Base-by-base conservation (phyloP, 805 yeast species). In the Starmerella potacharoeniae region DNA sequence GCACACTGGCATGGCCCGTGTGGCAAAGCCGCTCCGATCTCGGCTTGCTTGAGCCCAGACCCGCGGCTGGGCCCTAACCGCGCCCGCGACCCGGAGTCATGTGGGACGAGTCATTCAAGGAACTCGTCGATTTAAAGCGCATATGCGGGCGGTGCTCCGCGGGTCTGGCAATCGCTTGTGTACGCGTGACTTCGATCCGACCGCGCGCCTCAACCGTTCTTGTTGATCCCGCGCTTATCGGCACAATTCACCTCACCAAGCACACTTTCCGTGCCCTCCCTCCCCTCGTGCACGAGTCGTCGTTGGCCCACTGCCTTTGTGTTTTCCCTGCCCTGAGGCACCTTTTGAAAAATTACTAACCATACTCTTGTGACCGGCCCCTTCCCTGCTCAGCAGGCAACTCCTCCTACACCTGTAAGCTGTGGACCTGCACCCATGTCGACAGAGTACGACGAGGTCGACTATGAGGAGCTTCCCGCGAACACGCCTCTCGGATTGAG, bases 401-500 rank as follows among this genome's bases (percentile, higher is more conserved):
- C 40, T 13, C 28, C 30, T 17, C 13, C 29, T 11, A 13, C 36
- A 31, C 37, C 36, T 5, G 39, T 33, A 14, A 34, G 49, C 49
- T 16, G 49, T 16, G 49, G 49, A 17, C 35, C 13, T 6, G 29
- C 51, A 36, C 34, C 14, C 6, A 48, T 48, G 51, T 35, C 43
- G 43, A 16, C 34, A 36, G 53, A 49, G 39, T 10, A 39, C 39
- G 29, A 16, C 9, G 65, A 62, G 31, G 56, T 52, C 44, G 98
- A 91, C 67, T 91, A 91, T 69, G 98, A 91, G 70, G 82, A 96
- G 6, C 76, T 91, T 33, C 97, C 97, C 1, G 86, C 82, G 37
- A 81, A 82, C 64, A 89, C 96, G 10, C 82, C 96, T 1, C 72
- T 93, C 53, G 67, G 80, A 5, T 86, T 95, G 4, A 95, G 90